Evolutionary conservation across 2,329 filamentous ascomycete genomes (phyloP).

Genomic region (Chrysoporthe deuterocubensis): DNA sequence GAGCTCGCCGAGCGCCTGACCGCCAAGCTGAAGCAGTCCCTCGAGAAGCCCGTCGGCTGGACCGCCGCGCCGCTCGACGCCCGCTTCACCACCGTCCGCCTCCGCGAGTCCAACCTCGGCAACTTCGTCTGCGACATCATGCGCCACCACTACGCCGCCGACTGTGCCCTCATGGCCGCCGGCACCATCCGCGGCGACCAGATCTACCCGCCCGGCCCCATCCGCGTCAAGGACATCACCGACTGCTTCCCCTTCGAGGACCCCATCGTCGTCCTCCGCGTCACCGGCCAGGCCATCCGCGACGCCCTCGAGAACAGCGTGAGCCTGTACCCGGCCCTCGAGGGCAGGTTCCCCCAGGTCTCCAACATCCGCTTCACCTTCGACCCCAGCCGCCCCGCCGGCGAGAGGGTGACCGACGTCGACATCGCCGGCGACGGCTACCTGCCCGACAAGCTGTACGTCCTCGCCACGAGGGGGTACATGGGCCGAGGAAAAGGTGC

Average conservation of each 20-base stretch:
- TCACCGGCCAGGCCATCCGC: slow-evolving; percentile 72
- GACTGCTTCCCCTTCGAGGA: slow-evolving; percentile 94
- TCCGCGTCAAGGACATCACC: slow-evolving; percentile 80
- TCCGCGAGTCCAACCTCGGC: slow-evolving; percentile 79
- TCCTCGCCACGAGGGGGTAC: slow-evolving; percentile 80
- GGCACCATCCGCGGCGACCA: slow-evolving; percentile 89
- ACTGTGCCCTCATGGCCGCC: slow-evolving; percentile 82
- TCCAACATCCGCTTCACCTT: slow-evolving; percentile 80
- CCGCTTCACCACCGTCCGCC: slow-evolving; percentile 80
- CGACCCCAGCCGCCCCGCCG: slow-evolving; percentile 63
- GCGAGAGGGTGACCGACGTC: slow-evolving; percentile 66
- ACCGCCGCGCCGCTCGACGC: slow-evolving; percentile 83
- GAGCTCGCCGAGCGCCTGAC: slow-evolving; percentile 71
- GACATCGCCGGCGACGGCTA: slow-evolving; percentile 65
- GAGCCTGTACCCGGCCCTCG: slow-evolving; percentile 77
- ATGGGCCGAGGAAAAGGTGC: slow-evolving; percentile 79
- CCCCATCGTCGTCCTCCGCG: slow-evolving; percentile 76
- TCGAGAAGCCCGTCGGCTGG: slow-evolving; percentile 83
- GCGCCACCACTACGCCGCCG: slow-evolving; percentile 78
- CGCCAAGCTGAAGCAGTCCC: slow-evolving; percentile 71
- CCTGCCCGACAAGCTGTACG: slow-evolving; percentile 67
- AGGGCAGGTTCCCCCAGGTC: slow-evolving; percentile 75
- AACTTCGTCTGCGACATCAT: slow-evolving; percentile 94
- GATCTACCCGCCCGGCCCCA: slow-evolving; percentile 79
- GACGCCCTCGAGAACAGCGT: slow-evolving; percentile 87